Evolutionary conservation across 495 filamentous ascomycete species (phyloP).

Genomic region (Tuber calosporum): DNA sequence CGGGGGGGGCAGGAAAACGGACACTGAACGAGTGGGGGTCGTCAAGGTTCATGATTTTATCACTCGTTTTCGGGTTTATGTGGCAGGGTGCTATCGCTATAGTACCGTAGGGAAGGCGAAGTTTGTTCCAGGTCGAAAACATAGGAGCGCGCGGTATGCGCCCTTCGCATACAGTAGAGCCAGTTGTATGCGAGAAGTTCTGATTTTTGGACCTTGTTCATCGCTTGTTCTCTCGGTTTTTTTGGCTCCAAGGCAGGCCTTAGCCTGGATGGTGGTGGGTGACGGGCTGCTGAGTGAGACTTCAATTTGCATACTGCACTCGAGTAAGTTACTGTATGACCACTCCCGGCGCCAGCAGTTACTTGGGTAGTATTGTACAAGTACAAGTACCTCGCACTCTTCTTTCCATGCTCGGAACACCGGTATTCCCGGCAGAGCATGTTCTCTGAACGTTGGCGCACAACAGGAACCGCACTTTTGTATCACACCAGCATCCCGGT

Average conservation of each 20-base stretch:
- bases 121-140: not conserved
- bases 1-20: not conserved
- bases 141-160: not conserved
- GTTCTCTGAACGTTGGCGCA: not conserved
- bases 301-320: too few species aligned
- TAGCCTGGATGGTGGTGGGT: not conserved
- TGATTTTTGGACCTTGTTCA: not conserved
- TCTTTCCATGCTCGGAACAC: not conserved
- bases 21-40: not conserved
- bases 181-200: not conserved
- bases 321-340: too few species aligned
- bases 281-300: not conserved
- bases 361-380: too few species aligned
- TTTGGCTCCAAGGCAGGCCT: not conserved
- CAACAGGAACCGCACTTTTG: not conserved
- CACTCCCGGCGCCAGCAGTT: too few species aligned
- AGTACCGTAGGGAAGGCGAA: not conserved
- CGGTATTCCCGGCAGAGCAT: not conserved
- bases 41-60: not conserved
- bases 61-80: not conserved
- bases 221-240: too few species aligned
- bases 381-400: not conserved
- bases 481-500: not conserved
- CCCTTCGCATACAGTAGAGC: not conserved
- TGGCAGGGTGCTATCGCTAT: not conserved